phyloP scores from a whole-genome alignment of 148 eudicot species.

The Fagopyrum esculentum region DNA sequence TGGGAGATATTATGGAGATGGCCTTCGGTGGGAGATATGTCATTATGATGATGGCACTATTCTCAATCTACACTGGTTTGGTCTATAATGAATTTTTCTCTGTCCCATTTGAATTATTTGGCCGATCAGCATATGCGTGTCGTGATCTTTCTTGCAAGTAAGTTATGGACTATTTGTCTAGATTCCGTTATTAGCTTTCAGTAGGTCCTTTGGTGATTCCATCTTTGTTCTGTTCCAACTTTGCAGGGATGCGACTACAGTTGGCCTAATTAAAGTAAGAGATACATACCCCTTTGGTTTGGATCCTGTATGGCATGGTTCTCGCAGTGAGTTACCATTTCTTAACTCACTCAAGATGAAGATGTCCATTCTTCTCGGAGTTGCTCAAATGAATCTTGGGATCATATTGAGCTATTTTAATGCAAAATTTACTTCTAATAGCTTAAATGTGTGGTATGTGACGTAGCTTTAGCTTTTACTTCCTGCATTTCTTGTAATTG shows the following conservation, averaged over 20 bases:
- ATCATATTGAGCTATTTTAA: constrained; percentile 50
- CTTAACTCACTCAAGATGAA: constrained; percentile 64
- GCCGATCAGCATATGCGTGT: constrained; percentile 80
- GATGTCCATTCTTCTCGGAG: constrained; percentile 58
- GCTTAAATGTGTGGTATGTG: constrained; percentile 40
- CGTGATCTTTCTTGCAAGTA: constrained; percentile 88
- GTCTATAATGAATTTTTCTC: constrained; percentile 96
- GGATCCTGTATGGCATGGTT: constrained; percentile 59
- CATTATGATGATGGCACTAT: constrained; percentile 78
- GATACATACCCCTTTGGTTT: constrained; percentile 53
- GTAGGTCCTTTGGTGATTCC: constrained; percentile 26
- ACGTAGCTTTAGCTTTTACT: not conserved
- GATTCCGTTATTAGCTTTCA: constrained; percentile 6
- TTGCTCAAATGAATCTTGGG: constrained; percentile 57
- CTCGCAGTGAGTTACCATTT: constrained; percentile 51
- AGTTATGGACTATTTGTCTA: not conserved
- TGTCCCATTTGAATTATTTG: constrained; percentile 89
- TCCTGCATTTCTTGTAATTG: not conserved
- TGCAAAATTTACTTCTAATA: constrained; percentile 40
- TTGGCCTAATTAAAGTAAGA: constrained; percentile 50
- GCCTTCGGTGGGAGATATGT: constrained; percentile 94
- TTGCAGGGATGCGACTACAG: constrained; percentile 42
- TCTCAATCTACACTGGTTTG: constrained; percentile 86
- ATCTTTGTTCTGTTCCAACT: constrained; percentile 10
- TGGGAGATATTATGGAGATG: constrained; percentile 98